Evolutionary conservation across 75 land plant genomes (phyloP).

Genomic region (Cupressus sempervirens): DNA sequence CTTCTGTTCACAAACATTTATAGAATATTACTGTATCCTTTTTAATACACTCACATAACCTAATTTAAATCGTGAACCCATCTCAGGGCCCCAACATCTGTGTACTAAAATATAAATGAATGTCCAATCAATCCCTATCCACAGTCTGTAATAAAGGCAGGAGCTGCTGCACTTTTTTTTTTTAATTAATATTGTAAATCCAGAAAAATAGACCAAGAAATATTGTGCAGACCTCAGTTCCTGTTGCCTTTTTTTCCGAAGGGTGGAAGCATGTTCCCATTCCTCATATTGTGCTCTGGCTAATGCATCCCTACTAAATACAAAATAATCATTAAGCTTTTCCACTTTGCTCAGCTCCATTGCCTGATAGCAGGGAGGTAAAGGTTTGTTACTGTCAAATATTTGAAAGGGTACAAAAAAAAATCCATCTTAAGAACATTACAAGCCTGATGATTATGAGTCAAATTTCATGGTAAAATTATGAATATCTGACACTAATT

Average conservation of each 20-base stretch:
- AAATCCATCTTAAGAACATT: not conserved
- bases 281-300: slow-evolving; percentile 28
- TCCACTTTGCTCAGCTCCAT: slow-evolving; percentile 35
- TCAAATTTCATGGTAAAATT: not conserved
- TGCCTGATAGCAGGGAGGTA: slow-evolving; percentile 19
- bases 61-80: no score
- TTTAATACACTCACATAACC: no score
- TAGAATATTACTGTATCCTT: no score
- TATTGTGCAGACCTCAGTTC: slow-evolving; percentile 23
- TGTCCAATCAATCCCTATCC: not conserved
- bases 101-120: no score
- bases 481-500: not conserved
- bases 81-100: no score
- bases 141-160: not conserved
- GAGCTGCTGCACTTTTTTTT: not conserved
- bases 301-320: slow-evolving; percentile 33
- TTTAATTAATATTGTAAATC: not conserved
- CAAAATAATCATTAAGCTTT: slow-evolving; percentile 26
- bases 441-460: not conserved
- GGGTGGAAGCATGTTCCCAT: slow-evolving; percentile 30
- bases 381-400: not conserved
- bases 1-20: no score
- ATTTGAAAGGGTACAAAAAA: not conserved
- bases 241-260: slow-evolving; percentile 18
- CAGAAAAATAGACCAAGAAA: not conserved